Conservation (phyloP, 2,329 filamentous ascomycete genomes). For the Talaromyces sp. region DNA sequence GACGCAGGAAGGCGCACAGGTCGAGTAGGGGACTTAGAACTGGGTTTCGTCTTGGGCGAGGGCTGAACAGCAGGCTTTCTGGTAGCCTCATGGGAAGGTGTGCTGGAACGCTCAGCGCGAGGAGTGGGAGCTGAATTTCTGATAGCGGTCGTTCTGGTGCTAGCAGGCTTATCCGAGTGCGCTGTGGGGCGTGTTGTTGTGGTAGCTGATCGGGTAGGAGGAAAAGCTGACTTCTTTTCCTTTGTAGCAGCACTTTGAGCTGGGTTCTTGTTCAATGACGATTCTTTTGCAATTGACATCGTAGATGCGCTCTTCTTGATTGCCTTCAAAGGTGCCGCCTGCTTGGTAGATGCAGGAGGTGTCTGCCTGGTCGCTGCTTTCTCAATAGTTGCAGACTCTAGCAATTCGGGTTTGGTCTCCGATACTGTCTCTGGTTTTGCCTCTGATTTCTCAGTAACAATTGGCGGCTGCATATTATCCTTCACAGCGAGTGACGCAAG, state of each 20-base stretch:
- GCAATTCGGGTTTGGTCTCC: neutral
- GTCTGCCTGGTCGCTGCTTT: slow-evolving; percentile 14
- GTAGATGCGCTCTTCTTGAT: slow-evolving; percentile 34
- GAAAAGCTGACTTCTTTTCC: slow-evolving; percentile 23
- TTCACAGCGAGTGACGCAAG: slow-evolving; percentile 12
- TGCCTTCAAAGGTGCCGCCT: slow-evolving; percentile 23
- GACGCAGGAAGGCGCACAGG: slow-evolving; percentile 41
- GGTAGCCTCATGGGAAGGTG: slow-evolving; percentile 28
- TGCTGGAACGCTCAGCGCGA: slow-evolving; percentile 27
- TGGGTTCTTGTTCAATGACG: slow-evolving; percentile 22
- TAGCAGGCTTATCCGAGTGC: slow-evolving; percentile 28
- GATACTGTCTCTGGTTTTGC: neutral
- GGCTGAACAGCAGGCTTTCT: slow-evolving; percentile 26
- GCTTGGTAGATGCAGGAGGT: slow-evolving; percentile 22
- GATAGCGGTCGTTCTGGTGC: slow-evolving; percentile 25
- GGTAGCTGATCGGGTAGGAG: slow-evolving; percentile 25
- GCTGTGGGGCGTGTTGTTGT: slow-evolving; percentile 21
- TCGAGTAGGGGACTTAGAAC: slow-evolving; percentile 38
- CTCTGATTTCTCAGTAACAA: neutral
- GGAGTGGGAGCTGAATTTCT: slow-evolving; percentile 17
- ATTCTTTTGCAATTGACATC: slow-evolving; percentile 29
- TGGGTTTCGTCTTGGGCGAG: slow-evolving; percentile 28
- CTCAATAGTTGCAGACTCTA: neutral
- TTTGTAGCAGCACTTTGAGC: slow-evolving; percentile 23
- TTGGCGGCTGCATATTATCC: neutral